Base-by-base conservation (phyloP, 2,329 filamentous ascomycete genomes). In the Lasiodiplodia sp. region DNA sequence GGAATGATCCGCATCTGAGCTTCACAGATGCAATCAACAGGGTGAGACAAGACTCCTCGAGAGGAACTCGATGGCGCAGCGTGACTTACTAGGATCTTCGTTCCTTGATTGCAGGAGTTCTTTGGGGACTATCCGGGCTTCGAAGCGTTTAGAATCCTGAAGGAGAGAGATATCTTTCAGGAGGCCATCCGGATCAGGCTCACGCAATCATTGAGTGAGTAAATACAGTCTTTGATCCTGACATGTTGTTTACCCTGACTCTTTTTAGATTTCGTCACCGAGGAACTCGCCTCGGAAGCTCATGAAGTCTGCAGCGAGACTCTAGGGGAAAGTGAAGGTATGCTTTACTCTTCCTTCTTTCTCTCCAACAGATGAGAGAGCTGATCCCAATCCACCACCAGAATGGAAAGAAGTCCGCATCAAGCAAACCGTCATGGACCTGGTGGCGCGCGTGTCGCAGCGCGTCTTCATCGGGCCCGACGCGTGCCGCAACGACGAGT, bases 401-500 rank as follows among this genome's bases (percentile, higher is more conserved):
- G 71, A 71, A 10, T 72, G 68, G 70, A 40, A 68, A 12, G 44
- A 67, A 11, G 57, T 66, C 11, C 16, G 23, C 14, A 23, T 70
- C n/a, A 58, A 56, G 28, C 51, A 25, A 6, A n/a, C 40, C 28
- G 18, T 86, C 53, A 79, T 88, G 2, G 80, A 84, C 25, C 80
- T 84, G 4, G 79, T 89, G 12, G 83, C 86, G 7, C 83, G 86
- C 2, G 72, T 89, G 25, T 87, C 85, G 31, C 85, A 86, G 1
- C 80, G 83, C 23, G 81, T 85, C 44, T 80, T 84, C 63, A 75
- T 80, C 31, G 81, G 82, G 21, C 72, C 77, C 3, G 69, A 71
- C 4, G 71, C 81, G 7, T 78, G 78, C 62, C 75, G 75, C 25
- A 79, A 83, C 65, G 72, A 78, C 67, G 72, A 78, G 67, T 84